Evolutionary conservation across 2,329 filamentous ascomycete genomes (phyloP), one percentile per base, ranked within the genome.

Genomic region (Pestalotiopsis sp.): DNA sequence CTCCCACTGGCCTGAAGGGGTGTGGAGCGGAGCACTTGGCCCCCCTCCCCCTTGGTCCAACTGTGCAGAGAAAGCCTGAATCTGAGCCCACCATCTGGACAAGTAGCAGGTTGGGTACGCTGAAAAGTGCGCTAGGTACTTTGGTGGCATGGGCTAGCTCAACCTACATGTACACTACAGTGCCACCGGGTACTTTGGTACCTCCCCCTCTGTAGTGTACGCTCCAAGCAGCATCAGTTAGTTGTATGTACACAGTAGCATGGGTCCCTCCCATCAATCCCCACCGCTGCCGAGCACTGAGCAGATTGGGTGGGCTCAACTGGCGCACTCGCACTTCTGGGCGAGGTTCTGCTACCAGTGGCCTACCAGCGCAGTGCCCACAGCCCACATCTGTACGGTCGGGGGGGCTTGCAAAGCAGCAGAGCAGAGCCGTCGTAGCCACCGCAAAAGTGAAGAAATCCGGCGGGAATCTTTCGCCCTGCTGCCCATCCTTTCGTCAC

Each of bases 401-500:
- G 45, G 45, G 45, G 45, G 45, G 45, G n/a, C 45, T 20, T n/a
- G 45, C 45, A 52, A 52, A 52, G 17, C 45, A 52, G 20, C 45
- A 36, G 31, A 36, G 31, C 31, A 36, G 31, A 36, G 31, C 45
- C 45, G 20, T 52, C 45, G 45, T 23, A 52, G 45, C 45, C 45
- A 52, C 45, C 31, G 45, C 45, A 52, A 52, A 52, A 20, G 31
- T 36, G 17, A 23, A 64, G 36, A 49, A 31, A 64, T 23, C 39
- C 61, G 39, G 61, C 36, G 61, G 41, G 61, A 45, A 64, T 64
- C 38, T 52, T 64, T 52, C 41, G 61, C 61, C 39, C 61, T 64
- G 61, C 39, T 64, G 39, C 61, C 39, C 38, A 59, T 64, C 49
- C 61, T 49, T 64, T 64, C 61, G 61, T 64, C 61, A 64, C 61